Evolutionary conservation across 352 stramenopile genomes (phyloP), one percentile per base, ranked within the genome.

Genomic region (Globisporangium alternatum): DNA sequence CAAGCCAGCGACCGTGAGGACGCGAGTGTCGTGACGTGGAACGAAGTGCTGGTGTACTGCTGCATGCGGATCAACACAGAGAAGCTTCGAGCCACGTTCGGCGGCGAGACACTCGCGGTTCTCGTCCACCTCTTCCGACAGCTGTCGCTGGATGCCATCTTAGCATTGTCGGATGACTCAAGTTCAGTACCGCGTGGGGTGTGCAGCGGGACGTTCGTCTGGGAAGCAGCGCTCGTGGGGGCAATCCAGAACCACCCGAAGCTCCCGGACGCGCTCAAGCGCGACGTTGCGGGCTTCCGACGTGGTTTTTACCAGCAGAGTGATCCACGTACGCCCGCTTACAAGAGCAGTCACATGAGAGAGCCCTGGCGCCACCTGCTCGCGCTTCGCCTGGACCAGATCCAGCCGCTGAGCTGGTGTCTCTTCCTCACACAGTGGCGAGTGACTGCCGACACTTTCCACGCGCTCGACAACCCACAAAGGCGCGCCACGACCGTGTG

Each of bases 351-450:
- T 31, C 30, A 52, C 31, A 54, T 70, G 22, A 53, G 68, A 7
- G 64, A 62, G 28, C 67, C 64, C 17, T 78, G 69, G 74, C 56
- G 67, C 10, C 60, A 65, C 45, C 65, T 80, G n/a, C 69, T 84
- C 6, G 33, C 54, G 1, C 60, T 80, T 8, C 61, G 72, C 10
- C 48, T 85, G 2, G 65, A 80, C 5, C 67, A 81, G 25, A 62
- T 85, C 21, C 58, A 68, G 17, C 71, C 75, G 0, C 57, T 90
- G 28, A 87, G 74, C 44, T 90, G 81, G 81, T 60, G 71, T 3
- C 53, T 81, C 0, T 86, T 88, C 51, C 71, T 90, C 30, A 68
- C 78, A 3, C 81, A 79, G 45, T 90, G 81, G 81, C 73, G 77
- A 5, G 68, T 72, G 28, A 59, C 69, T 19, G 55, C 37, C 9